Base-by-base conservation (phyloP, 2,329 filamentous ascomycete genomes). In the Cercospora citrullina region DNA sequence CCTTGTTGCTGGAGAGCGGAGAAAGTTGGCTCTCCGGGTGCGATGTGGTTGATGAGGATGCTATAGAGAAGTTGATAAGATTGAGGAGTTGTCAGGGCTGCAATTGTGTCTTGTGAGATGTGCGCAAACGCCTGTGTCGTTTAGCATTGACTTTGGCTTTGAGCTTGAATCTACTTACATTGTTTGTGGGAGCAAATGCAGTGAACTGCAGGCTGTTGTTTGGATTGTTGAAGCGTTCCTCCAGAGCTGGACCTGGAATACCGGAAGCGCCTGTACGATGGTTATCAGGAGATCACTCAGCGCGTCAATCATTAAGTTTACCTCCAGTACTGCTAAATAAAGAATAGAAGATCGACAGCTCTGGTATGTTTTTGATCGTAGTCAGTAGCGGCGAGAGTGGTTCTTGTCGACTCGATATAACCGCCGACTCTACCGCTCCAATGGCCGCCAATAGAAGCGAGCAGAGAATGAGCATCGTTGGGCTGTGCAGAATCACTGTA, bases 201-300 rank as follows among this genome's bases (percentile, higher is more conserved):
- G 68, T 72, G 45, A 65, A 72, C 5, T 67, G 30, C 10, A 67
- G 39, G 26, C 59, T 51, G 10, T 26, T 66, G 3, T 33, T 30
- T 5, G 63, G 67, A 31, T 68, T 58, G 33, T 72, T 70, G 70
- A 72, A 70, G 30, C 68, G 64, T 53, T 72, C 70, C 28, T 70
- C 66, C 10, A 72, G 60, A 5, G 36, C 66, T 4, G 68, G 64
- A 7, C 68, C 68, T 21, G 68, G 68, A 12, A 53, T 63, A 12
- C 68, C 68, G 5, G 66, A 68, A 5, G 63, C 64, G 48, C 68
- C 70, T 62, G 8, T 10, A 5, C 6, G 2, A 8, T 5, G 4
- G 5, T 62, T 16, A 62, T 39, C 39, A 30, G 14, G 33, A 30
- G 8, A 26, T 12, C 12, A n/a, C 60, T 21, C 14, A 4, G 8